These are phyloP conservation scores for Nyctanthes arbortristis DNA, from an alignment of 257 asterid species.

Conservation along the genomic window DNA sequence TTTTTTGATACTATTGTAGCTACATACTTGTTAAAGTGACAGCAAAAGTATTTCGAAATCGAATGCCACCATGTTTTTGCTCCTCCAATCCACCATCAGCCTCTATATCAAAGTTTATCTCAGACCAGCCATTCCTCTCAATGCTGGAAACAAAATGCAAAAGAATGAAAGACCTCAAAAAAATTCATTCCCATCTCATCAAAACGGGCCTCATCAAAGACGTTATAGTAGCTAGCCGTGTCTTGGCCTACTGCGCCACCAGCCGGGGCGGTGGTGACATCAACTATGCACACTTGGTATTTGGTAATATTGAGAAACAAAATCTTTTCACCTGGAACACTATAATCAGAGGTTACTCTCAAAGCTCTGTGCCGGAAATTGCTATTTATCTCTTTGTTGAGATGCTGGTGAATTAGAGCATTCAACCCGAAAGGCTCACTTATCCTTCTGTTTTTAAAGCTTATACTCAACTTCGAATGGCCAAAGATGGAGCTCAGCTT, in stretches of 20 bases:
- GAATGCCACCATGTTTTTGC: constrained; percentile 69
- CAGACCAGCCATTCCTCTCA: constrained; percentile 58
- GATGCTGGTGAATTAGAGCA: constrained; percentile 43
- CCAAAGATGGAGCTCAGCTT: constrained; percentile 63
- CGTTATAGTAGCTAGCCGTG: constrained; percentile 58
- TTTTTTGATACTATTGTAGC: constrained; percentile 10
- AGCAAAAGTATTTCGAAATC: constrained; percentile 1
- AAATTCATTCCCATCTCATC: constrained; percentile 70
- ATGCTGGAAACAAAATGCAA: constrained; percentile 60
- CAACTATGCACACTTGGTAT: constrained; percentile 51
- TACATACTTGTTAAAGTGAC: constrained; percentile 13
- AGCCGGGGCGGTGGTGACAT: constrained; percentile 39
- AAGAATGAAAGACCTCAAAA: constrained; percentile 54
- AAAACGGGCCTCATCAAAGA: constrained; percentile 61
- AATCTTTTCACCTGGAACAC: constrained; percentile 71
- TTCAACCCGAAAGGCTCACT: constrained; percentile 51
- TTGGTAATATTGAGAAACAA: constrained; percentile 40
- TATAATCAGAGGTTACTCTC: constrained; percentile 64
- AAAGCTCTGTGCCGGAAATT: constrained; percentile 51
- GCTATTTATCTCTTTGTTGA: constrained; percentile 54
- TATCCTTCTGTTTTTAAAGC: constrained; percentile 84
- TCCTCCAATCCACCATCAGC: constrained; percentile 68
- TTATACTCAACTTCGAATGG: constrained; percentile 54
- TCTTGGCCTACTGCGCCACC: constrained; percentile 56
- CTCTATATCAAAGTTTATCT: constrained; percentile 74